Evolutionary conservation across 441 rosid genomes (phyloP).

Genomic region (Dalechampia spathulata): DNA sequence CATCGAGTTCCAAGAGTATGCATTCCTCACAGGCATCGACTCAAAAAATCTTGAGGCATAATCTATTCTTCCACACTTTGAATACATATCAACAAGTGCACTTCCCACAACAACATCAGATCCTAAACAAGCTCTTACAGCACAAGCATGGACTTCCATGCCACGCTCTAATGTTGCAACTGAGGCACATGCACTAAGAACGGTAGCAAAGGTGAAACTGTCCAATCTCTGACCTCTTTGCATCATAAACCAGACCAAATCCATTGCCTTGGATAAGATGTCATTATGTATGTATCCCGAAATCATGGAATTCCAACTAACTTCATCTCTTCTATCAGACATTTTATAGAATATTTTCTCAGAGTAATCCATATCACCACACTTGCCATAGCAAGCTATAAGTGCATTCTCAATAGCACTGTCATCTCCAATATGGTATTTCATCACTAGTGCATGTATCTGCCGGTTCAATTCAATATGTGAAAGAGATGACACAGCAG

Average conservation of each 20-base stretch:
- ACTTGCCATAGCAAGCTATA: conserved; percentile 75
- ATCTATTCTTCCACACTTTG: conserved; percentile 86
- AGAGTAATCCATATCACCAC: conserved; percentile 61
- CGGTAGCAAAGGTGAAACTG: conserved; percentile 74
- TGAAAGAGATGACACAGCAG: conserved; percentile 54
- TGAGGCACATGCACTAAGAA: conserved; percentile 92
- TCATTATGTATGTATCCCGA: conserved; percentile 81
- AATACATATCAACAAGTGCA: conserved; percentile 85
- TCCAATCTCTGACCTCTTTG: conserved; percentile 68
- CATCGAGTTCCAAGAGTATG: conserved; percentile 95
- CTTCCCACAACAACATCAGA: conserved; percentile 86
- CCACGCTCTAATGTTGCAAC: conserved; percentile 87
- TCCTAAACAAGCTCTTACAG: conserved; percentile 65
- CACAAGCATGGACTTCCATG: conserved; percentile 87
- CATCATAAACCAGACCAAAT: conserved; percentile 70
- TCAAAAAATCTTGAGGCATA: conserved; percentile 70
- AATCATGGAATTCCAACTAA: conserved; percentile 86
- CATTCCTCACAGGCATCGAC: conserved; percentile 58
- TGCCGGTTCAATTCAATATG: conserved; percentile 43
- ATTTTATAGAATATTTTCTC: conserved; percentile 73
- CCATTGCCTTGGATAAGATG: conserved; percentile 60
- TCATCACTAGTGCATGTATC: conserved; percentile 59
- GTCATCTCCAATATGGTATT: conserved; percentile 39
- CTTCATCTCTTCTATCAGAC: conserved; percentile 70
- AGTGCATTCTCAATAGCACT: conserved; percentile 70